A percentile compares a stretch with the other conserved stretches of the same genome.
These are phyloP conservation scores for Chaetomiaceae sp. DNA, from an alignment of 2,329 filamentous ascomycete genomes.

Conservation along the genomic window DNA sequence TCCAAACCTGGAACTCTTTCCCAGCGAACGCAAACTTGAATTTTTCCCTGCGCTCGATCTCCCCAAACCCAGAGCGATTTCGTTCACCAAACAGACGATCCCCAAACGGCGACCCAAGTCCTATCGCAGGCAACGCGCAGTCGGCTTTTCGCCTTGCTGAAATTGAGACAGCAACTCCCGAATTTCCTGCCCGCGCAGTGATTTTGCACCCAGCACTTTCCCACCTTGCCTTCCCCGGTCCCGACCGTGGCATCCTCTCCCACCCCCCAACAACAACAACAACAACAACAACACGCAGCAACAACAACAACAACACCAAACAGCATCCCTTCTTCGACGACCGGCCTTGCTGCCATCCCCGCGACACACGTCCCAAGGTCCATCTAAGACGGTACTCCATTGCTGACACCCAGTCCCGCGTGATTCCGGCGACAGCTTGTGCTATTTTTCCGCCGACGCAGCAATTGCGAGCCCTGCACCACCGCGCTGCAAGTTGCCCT, in stretches of 20 bases:
- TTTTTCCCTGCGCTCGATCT: conserved; percentile 20
- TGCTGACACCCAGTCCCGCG: conserved; percentile 16
- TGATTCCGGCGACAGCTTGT: conserved; percentile 12
- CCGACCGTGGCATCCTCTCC: conserved; percentile 22
- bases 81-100: conserved; percentile 15
- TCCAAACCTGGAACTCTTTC: conserved; percentile 21
- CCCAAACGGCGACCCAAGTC: conserved; percentile 22
- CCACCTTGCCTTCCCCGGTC: conserved; percentile 8
- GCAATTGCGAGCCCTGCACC: too few relatives aligned
- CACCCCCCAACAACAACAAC: too few relatives aligned
- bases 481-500: conserved; percentile 13
- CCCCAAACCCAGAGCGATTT: conserved; percentile 16
- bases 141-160: conserved; percentile 15
- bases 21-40: conserved; percentile 21
- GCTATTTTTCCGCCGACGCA: conserved; percentile 16
- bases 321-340: conserved; percentile 17
- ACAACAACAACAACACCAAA: conserved; percentile 16
- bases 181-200: conserved; percentile 22
- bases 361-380: conserved; percentile 19
- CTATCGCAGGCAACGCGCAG: conserved; percentile 17
- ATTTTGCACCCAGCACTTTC: conserved; percentile 19
- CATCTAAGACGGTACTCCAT: conserved; percentile 12
- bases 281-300: conserved; percentile 17
- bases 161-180: conserved; percentile 20
- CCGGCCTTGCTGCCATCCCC: conserved; percentile 15